Evolutionary conservation across 2,329 filamentous ascomycete species (phyloP).

Genomic region (Ascochyta koolunga): DNA sequence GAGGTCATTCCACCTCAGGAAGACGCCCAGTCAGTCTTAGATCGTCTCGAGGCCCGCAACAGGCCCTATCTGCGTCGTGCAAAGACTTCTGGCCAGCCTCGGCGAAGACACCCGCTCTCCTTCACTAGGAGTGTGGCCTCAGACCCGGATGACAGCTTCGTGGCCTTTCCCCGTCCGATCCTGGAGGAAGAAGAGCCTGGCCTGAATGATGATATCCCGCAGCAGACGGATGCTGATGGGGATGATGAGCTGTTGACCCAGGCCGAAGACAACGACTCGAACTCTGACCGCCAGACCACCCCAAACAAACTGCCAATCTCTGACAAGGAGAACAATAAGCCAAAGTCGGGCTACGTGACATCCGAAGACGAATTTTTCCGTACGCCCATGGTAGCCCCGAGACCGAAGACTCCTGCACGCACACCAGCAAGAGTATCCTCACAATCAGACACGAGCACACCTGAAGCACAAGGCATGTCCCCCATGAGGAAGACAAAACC

Average conservation of each 20-base stretch:
- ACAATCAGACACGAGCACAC: constrained; percentile 38
- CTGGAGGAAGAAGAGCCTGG: constrained; percentile 55
- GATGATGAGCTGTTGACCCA: constrained; percentile 89
- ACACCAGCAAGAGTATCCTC: constrained; percentile 31
- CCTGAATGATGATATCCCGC: constrained; percentile 53
- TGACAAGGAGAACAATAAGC: constrained; percentile 37
- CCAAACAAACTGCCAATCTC: constrained; percentile 20
- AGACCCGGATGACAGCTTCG: constrained; percentile 57
- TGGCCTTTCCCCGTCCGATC: constrained; percentile 44
- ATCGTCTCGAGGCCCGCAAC: constrained; percentile 61
- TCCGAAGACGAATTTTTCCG: constrained; percentile 53
- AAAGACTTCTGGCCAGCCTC: constrained; percentile 44
- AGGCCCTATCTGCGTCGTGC: constrained; percentile 61
- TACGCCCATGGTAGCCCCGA: constrained; percentile 47
- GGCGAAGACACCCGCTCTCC: constrained; percentile 56
- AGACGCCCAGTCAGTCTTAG: constrained; percentile 64
- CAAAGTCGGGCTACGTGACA: constrained; percentile 37
- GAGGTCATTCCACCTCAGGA: constrained; percentile 69
- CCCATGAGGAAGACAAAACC: constrained; percentile 36
- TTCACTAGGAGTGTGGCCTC: constrained; percentile 62
- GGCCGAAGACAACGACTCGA: constrained; percentile 57
- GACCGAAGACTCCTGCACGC: constrained; percentile 33
- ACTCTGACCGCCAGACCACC: constrained; percentile 34
- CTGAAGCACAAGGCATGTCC: constrained; percentile 43
- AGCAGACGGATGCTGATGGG: constrained; percentile 81